Evolutionary conservation across 2,329 filamentous ascomycete genomes (phyloP).

Genomic region (Ascochyta lentis): DNA sequence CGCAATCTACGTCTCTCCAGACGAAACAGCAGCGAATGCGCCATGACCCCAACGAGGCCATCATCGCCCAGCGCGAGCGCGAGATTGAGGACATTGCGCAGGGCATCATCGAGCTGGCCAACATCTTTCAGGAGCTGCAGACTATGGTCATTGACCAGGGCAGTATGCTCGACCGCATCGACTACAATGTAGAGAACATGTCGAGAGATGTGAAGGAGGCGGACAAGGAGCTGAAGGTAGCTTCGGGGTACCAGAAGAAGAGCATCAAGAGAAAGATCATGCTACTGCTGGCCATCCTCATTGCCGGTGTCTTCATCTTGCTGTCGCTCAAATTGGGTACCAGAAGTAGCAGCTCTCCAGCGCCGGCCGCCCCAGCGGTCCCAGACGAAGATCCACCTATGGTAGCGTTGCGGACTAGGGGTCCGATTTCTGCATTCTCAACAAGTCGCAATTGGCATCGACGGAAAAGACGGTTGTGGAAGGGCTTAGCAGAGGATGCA

Average conservation of each 20-base stretch:
- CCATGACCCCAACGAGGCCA: slow-evolving; percentile 73
- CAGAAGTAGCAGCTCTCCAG: slow-evolving; percentile 39
- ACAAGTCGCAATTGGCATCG: slow-evolving; percentile 43
- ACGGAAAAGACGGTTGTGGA: slow-evolving; percentile 45
- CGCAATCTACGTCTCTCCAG: slow-evolving; percentile 85
- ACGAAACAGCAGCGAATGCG: slow-evolving; percentile 69
- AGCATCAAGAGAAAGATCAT: slow-evolving; percentile 93
- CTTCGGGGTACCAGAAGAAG: slow-evolving; percentile 86
- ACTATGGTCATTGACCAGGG: slow-evolving; percentile 74
- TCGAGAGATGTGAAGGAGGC: slow-evolving; percentile 90
- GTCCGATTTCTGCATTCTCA: slow-evolving; percentile 22
- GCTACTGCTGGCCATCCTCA: slow-evolving; percentile 81
- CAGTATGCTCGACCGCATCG: slow-evolving; percentile 59
- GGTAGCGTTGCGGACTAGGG: slow-evolving; percentile 21
- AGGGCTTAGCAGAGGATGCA: slow-evolving; percentile 23
- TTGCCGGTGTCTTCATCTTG: slow-evolving; percentile 85
- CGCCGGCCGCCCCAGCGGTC: slow-evolving; percentile 22
- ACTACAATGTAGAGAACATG: slow-evolving; percentile 96
- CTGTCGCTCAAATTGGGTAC: slow-evolving; percentile 79
- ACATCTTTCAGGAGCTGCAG: slow-evolving; percentile 96
- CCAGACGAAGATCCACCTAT: slow-evolving; percentile 32
- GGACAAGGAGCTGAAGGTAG: slow-evolving; percentile 87
- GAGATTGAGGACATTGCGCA: slow-evolving; percentile 99
- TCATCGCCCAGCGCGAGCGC: slow-evolving; percentile 88
- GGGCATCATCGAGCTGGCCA: slow-evolving; percentile 94